A percentile compares a stretch with the other conserved stretches of the same genome.
Evolutionary conservation across 225 moss, liverwort and hornwort species (phyloP).

Genomic region (Bryum argenteum): DNA sequence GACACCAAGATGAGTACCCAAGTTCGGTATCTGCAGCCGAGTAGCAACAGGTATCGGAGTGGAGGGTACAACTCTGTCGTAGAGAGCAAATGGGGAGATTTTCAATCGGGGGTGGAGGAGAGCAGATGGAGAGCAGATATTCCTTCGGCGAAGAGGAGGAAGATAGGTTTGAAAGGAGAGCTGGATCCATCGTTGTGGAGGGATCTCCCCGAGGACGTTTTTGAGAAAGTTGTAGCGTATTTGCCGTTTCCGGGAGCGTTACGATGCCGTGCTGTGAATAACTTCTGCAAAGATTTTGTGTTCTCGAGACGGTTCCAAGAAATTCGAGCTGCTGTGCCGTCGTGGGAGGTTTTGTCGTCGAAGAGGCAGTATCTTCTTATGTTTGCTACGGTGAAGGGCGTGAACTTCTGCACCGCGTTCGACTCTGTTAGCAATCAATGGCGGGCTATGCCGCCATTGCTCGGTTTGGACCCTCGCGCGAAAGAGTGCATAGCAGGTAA

Average conservation of each 20-base stretch:
- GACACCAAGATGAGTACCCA: slow-evolving; percentile 31
- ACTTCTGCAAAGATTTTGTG: slow-evolving; percentile 34
- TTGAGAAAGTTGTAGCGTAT: slow-evolving; percentile 36
- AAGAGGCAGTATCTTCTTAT: slow-evolving; percentile 43
- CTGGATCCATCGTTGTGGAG: slow-evolving; percentile 44
- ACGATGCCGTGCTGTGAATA: slow-evolving; percentile 41
- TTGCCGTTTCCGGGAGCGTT: slow-evolving; percentile 37
- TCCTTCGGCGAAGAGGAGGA: slow-evolving; percentile 27
- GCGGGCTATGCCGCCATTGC: slow-evolving; percentile 52
- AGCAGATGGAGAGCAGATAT: not conserved
- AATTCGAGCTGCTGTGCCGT: slow-evolving; percentile 33
- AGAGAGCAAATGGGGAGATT: too few species aligned
- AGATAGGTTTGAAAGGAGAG: not conserved
- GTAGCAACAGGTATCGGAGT: slow-evolving; percentile 33
- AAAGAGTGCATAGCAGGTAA: slow-evolving; percentile 58
- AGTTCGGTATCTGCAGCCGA: slow-evolving; percentile 28
- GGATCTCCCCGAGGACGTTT: slow-evolving; percentile 40
- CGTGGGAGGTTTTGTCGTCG: slow-evolving; percentile 33
- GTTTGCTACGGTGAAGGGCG: slow-evolving; percentile 41
- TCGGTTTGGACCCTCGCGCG: slow-evolving; percentile 37
- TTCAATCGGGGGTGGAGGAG: not conserved
- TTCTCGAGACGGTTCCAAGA: slow-evolving; percentile 49
- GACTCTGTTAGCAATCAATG: slow-evolving; percentile 38
- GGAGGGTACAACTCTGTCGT: slow-evolving; percentile 30
- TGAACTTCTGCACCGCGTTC: slow-evolving; percentile 46